These are phyloP conservation scores for Myxozyma neglecta DNA, from an alignment of 805 yeast species.

Conservation along the genomic window DNA sequence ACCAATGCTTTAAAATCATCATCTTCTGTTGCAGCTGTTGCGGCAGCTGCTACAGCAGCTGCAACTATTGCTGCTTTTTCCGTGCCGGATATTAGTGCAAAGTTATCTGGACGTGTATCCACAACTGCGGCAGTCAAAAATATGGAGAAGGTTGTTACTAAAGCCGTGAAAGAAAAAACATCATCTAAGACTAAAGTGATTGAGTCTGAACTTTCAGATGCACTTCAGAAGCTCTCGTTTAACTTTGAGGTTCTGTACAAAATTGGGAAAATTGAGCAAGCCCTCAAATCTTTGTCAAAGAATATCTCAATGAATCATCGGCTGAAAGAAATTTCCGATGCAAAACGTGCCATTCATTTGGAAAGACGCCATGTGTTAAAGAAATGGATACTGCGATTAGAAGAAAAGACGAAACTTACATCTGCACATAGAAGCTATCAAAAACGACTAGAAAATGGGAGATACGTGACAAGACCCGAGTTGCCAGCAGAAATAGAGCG, in stretches of 20 bases:
- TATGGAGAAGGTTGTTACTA: not conserved
- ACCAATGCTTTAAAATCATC: not conserved
- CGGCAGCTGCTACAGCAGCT: constrained; percentile 1
- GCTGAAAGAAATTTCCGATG: not conserved
- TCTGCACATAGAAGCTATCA: not conserved
- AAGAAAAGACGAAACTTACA: not conserved
- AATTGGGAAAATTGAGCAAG: not conserved
- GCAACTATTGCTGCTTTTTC: constrained; percentile 3
- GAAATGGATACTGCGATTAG: not conserved
- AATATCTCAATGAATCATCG: not conserved
- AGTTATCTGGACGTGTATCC: not conserved
- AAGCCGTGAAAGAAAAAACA: not conserved
- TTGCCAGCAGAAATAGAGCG: not conserved
- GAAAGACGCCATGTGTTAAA: not conserved
- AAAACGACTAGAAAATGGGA: not conserved
- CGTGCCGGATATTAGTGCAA: constrained; percentile 5
- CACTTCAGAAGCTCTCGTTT: not conserved
- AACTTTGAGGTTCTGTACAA: constrained; percentile 3
- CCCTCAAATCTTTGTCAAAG: not conserved
- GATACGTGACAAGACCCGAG: not conserved
- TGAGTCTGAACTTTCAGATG: not conserved
- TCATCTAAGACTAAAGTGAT: not conserved
- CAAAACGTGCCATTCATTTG: not conserved
- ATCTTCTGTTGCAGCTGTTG: not conserved
- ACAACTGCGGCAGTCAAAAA: not conserved